These are phyloP conservation scores for Saposhnikovia divaricata DNA, from an alignment of 129 eudicot genomes.

Conservation along the genomic window DNA sequence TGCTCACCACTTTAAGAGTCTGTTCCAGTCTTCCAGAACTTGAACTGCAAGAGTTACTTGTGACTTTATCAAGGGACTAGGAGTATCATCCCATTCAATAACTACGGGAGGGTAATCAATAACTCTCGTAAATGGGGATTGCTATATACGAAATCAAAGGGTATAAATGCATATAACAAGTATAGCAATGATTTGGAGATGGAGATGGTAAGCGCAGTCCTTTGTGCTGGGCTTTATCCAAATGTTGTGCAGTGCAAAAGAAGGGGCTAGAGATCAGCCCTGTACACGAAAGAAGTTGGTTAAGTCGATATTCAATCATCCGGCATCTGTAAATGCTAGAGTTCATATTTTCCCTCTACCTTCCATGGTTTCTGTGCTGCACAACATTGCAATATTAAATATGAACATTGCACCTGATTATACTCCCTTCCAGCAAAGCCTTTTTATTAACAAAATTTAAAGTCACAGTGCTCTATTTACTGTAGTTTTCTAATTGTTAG, in stretches of 20 bases:
- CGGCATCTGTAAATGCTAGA: conserved; percentile 79
- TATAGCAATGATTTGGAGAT: too few species aligned
- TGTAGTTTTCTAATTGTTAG: neutral
- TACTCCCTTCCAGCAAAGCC: neutral
- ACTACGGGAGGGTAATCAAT: too few species aligned
- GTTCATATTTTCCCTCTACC: conserved; percentile 83
- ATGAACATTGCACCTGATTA: neutral
- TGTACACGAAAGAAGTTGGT: conserved; percentile 88
- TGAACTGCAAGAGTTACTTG: too few species aligned
- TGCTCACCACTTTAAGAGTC: too few species aligned
- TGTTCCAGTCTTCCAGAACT: too few species aligned
- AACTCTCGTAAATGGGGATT: too few species aligned
- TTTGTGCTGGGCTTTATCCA: conserved; percentile 98
- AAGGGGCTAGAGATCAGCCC: conserved; percentile 82
- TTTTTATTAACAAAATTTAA: neutral
- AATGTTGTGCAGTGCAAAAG: conserved; percentile 93
- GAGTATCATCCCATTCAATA: too few species aligned
- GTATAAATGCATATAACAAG: too few species aligned
- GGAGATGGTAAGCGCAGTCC: conserved; percentile 83
- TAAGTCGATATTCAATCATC: conserved; percentile 94
- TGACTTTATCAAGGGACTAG: too few species aligned
- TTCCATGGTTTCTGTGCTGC: conserved; percentile 86
- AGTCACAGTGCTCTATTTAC: neutral
- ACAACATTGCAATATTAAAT: too few species aligned
- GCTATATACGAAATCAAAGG: too few species aligned